Evolutionary conservation across 2,329 filamentous ascomycete genomes (phyloP).

Genomic region (Emergomyces pasteurianus): DNA sequence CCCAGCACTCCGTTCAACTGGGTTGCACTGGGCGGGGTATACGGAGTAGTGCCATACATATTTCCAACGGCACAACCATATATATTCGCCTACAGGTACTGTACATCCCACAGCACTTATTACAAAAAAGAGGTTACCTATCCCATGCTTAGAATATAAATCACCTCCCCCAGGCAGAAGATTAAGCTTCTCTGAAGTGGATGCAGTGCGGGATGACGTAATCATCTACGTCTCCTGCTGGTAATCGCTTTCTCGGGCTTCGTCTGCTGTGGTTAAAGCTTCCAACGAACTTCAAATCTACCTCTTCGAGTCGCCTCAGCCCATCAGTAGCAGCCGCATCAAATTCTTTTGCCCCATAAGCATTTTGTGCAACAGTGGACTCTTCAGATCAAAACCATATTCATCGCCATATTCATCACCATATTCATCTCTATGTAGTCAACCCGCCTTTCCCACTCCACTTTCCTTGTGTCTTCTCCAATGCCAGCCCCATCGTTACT

Average conservation of each 20-base stretch:
- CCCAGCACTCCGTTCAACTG: no score
- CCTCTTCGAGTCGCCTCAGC: not conserved
- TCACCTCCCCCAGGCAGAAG: no score
- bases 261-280: no score
- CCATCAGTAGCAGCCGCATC: not conserved
- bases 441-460: not conserved
- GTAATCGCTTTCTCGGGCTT: no score
- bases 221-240: not conserved
- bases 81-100: not conserved
- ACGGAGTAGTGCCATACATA: no score
- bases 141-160: no score
- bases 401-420: no score
- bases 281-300: not conserved
- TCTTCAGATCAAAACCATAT: not conserved
- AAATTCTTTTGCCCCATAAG: not conserved
- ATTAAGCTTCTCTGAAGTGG: no score
- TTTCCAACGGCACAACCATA: not conserved
- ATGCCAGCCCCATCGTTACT: constrained; percentile 26
- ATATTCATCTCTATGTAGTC: not conserved
- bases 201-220: not conserved
- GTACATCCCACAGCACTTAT: no score
- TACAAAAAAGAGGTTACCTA: no score
- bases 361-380: not conserved
- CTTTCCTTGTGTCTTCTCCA: not conserved
- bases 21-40: no score